Evolutionary conservation across 108 stramenopile genomes (phyloP).

Genomic region (Schizochytrium sp.): DNA sequence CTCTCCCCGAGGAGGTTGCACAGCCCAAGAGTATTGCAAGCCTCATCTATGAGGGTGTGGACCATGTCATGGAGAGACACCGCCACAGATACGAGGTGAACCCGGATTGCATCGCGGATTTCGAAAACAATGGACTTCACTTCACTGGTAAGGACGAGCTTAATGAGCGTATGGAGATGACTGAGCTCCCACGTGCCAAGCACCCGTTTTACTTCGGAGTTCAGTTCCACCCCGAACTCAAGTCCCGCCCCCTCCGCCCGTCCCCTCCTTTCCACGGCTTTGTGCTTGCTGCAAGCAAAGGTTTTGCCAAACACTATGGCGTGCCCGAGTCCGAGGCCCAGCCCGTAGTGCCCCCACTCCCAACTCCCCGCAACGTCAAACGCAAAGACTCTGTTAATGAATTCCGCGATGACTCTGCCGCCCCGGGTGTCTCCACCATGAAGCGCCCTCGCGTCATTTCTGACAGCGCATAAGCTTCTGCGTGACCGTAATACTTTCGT

Average conservation of each 20-base stretch:
- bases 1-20: constrained; percentile 75
- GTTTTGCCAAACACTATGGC: constrained; percentile 46
- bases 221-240: constrained; percentile 99
- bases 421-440: constrained; percentile 35
- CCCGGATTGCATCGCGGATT: constrained; percentile 87
- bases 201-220: constrained; percentile 98
- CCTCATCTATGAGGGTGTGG: constrained; percentile 81
- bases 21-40: constrained; percentile 65
- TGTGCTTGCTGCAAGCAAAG: constrained; percentile 80
- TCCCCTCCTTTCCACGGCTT: constrained; percentile 96
- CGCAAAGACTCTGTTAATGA: constrained; percentile 21
- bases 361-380: constrained; percentile 11
- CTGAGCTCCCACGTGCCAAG: constrained; percentile 84
- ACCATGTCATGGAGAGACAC: constrained; percentile 89
- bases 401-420: constrained; percentile 38
- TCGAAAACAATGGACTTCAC: constrained; percentile 89
- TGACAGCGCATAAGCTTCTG: neutral
- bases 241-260: constrained; percentile 91
- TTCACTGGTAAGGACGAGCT: constrained; percentile 95
- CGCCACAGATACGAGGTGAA: constrained; percentile 99
- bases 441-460: constrained; percentile 57
- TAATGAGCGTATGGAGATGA: constrained; percentile 96
- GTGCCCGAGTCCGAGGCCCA: constrained; percentile 10
- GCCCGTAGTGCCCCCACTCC: neutral
- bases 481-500: neutral